phyloP scores from a whole-genome alignment of 192 early-diverging fungal genomes.

The Backusella circina region DNA sequence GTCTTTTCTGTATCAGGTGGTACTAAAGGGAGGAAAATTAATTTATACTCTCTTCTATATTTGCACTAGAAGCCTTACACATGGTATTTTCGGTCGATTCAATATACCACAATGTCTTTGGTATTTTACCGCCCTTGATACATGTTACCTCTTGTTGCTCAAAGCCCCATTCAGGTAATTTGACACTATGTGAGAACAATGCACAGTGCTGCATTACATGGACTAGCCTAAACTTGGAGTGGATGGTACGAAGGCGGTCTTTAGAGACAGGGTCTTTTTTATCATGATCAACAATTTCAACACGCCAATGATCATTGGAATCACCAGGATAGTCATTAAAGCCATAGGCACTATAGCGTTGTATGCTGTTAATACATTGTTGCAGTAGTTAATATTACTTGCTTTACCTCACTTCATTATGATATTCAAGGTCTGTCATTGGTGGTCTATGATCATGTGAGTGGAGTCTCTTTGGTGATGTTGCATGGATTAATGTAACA shows the following conservation, averaged over 20 bases:
- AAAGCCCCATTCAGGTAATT: slow-evolving; percentile 92
- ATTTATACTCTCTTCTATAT: not conserved
- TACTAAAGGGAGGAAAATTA: slow-evolving; percentile 36
- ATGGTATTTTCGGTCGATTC: slow-evolving; percentile 57
- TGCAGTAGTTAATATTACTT: not conserved
- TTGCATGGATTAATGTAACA: slow-evolving; percentile 68
- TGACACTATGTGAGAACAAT: slow-evolving; percentile 75
- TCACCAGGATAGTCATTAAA: slow-evolving; percentile 77
- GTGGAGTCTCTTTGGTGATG: slow-evolving; percentile 61
- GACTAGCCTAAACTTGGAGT: slow-evolving; percentile 75
- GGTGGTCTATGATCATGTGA: slow-evolving; percentile 68
- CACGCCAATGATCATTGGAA: slow-evolving; percentile 89
- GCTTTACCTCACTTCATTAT: slow-evolving; percentile 65
- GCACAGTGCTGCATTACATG: slow-evolving; percentile 75
- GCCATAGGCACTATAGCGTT: slow-evolving; percentile 56
- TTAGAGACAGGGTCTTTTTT: slow-evolving; percentile 45
- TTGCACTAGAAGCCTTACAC: slow-evolving; percentile 28
- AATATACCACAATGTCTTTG: slow-evolving; percentile 77
- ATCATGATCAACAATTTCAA: slow-evolving; percentile 72
- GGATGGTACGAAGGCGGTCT: slow-evolving; percentile 56
- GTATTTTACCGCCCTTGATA: slow-evolving; percentile 72
- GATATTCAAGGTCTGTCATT: slow-evolving; percentile 65
- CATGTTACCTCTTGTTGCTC: slow-evolving; percentile 94
- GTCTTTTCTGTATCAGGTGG: slow-evolving; percentile 57
- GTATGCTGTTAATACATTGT: not conserved